Base-by-base conservation (phyloP, 2,329 filamentous ascomycete genomes). In the Fusarium mexicanum region DNA sequence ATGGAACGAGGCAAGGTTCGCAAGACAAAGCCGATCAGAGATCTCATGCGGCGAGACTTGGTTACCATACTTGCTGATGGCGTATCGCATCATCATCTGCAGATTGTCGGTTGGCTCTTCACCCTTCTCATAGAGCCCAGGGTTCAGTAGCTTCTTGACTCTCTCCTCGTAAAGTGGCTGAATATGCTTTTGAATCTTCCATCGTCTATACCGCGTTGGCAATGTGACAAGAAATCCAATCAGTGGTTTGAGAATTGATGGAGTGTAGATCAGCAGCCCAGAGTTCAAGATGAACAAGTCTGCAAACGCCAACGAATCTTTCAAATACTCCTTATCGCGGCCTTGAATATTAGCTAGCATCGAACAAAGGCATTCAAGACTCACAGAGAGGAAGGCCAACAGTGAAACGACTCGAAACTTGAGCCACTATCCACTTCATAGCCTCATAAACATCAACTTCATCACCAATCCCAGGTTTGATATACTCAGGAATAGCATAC, bases 1-100 rank as follows among this genome's bases (percentile, higher is more conserved):
- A 75, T 84, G 82, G 69, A 84, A 84, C 0, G 80, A 80, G 29
- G 78, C 83, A 31, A 84, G 80, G 64, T 84, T 84, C 20, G 73
- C 73, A 2, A 76, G 31, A 6, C 73, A 76, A 6, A 76, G 64
- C 7, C 73, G 55, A 10, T 76, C 73, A 3, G 73, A 75, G 2
- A 76, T 79, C 47, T n/a, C 79, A 70, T 31, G 68, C 50, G 22
- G 84, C 38, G 22, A 80, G 78, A 29, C 71, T 68, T 80, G 26
- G 59, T 55, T 14, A 78, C 64, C n/a, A 67, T 77, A 6, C 41
- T 75, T 72, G 26, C 22, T 44, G 17, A 67, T 67, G 5, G 72
- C 72, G 16, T 75, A 72, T 46, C 55, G 69, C 47, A 75, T 69
- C 69, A 75, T 75, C 73, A 75, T 75, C 13, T 75, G 73, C 2